Evolutionary conservation across 2,329 filamentous ascomycete genomes (phyloP).

Genomic region (Acephala macrosclerotiorum): DNA sequence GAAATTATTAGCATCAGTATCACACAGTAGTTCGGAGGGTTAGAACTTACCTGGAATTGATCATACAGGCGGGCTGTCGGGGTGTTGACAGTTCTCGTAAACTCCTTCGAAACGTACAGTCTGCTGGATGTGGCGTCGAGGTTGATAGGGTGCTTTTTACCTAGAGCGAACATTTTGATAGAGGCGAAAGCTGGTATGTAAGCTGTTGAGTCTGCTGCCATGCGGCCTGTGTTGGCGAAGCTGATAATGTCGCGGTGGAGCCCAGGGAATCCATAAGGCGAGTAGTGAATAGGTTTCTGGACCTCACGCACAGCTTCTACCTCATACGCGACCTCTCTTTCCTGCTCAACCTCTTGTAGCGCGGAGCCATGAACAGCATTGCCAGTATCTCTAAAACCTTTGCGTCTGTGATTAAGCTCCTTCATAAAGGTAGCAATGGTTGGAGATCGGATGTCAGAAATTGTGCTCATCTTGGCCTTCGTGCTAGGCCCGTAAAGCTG

Average conservation of each 20-base stretch:
- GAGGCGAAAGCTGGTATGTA: conserved; percentile 52
- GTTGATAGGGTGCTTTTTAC: conserved; percentile 45
- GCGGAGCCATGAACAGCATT: conserved; percentile 55
- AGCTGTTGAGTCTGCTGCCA: conserved; percentile 47
- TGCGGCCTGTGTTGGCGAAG: conserved; percentile 55
- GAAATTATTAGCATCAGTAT: conserved; percentile 14
- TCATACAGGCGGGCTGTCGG: conserved; percentile 47
- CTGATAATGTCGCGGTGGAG: conserved; percentile 55
- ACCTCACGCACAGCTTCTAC: conserved; percentile 54
- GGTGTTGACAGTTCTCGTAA: conserved; percentile 52
- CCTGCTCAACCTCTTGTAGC: conserved; percentile 61
- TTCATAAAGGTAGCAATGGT: conserved; percentile 44
- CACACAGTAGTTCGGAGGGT: background rate
- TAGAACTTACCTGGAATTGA: conserved; percentile 47
- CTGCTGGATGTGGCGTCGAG: conserved; percentile 35
- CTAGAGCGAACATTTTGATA: conserved; percentile 49
- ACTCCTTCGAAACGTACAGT: conserved; percentile 55
- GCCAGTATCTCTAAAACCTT: conserved; percentile 51
- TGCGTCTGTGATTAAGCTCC: conserved; percentile 46
- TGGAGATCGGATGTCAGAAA: conserved; percentile 19
- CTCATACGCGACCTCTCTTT: conserved; percentile 55
- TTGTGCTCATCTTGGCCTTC: conserved; percentile 26
- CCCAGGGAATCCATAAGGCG: conserved; percentile 50
- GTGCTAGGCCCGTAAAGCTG: conserved; percentile 60
- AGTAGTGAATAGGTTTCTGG: conserved; percentile 49